Conservation (phyloP, 2,329 filamentous ascomycete species). For the Aspergillus novoparasiticus region DNA sequence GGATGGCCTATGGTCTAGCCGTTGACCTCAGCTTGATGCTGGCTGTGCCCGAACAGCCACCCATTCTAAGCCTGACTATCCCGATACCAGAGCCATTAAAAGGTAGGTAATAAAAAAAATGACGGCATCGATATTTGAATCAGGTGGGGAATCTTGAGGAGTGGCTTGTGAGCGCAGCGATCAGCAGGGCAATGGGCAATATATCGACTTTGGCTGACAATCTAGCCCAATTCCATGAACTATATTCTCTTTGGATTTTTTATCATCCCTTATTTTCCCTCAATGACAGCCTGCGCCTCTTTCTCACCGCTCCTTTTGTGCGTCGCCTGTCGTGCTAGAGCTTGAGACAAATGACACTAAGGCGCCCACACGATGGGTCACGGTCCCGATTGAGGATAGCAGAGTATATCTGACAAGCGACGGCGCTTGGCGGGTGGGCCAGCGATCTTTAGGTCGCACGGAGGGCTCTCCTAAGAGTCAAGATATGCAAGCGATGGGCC, state of each 20-base stretch:
- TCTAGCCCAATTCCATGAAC: background rate
- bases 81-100: background rate
- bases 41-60: conserved; percentile 1
- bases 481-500: conserved; percentile 11
- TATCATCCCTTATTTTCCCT: background rate
- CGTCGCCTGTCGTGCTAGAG: conserved; percentile 6
- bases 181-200: conserved; percentile 2
- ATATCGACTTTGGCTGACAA: background rate
- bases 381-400: conserved; percentile 19
- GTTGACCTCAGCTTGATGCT: conserved; percentile 8
- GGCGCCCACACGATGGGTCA: conserved; percentile 12
- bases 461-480: conserved; percentile 7
- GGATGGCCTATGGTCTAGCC: conserved; percentile 1
- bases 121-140: conserved; percentile 3
- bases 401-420: conserved; percentile 15
- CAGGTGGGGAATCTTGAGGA: background rate
- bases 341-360: conserved; percentile 19
- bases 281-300: background rate
- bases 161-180: conserved; percentile 2
- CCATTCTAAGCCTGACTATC: background rate
- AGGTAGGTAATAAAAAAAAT: background rate
- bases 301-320: conserved; percentile 5
- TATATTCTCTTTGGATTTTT: background rate
- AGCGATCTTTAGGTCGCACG: conserved; percentile 14
- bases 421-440: conserved; percentile 12